Percentiles rank a stretch among this genome's conserved stretches.
phyloP scores from a whole-genome alignment of 495 filamentous ascomycete species.

The Hypoxylon intermedium region DNA sequence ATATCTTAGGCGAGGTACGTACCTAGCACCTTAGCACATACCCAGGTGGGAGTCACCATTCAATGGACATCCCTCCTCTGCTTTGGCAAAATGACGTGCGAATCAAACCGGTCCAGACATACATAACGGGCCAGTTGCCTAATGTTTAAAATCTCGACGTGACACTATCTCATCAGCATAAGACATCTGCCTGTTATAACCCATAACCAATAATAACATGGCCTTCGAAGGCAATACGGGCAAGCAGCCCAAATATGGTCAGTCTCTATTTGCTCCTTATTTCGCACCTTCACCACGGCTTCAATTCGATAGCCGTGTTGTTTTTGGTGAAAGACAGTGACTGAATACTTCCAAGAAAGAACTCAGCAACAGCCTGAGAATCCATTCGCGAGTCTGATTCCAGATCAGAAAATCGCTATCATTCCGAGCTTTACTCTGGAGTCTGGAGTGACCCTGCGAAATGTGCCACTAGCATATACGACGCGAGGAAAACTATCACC shows the following conservation, averaged over 20 bases:
- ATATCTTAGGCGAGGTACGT: conserved; percentile 17
- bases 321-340: conserved; percentile 43
- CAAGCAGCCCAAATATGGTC: conserved; percentile 47
- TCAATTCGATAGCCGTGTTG: neutral
- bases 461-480: conserved; percentile 94
- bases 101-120: conserved; percentile 1
- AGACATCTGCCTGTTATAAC: neutral
- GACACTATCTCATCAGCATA: neutral
- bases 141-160: neutral
- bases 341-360: conserved; percentile 69
- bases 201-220: conserved; percentile 28
- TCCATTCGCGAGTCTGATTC: conserved; percentile 85
- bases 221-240: conserved; percentile 9
- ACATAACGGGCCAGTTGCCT: neutral
- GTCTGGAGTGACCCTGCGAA: conserved; percentile 82
- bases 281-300: neutral
- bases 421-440: conserved; percentile 93
- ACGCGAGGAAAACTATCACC: conserved; percentile 79
- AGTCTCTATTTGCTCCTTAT: conserved; percentile 39
- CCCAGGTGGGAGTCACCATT: conserved; percentile 22
- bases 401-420: conserved; percentile 82
- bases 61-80: neutral
- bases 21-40: neutral
- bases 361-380: conserved; percentile 79
- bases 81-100: conserved; percentile 11